phyloP scores from a whole-genome alignment of 306 rosid species.

The Quercus variabilis region DNA sequence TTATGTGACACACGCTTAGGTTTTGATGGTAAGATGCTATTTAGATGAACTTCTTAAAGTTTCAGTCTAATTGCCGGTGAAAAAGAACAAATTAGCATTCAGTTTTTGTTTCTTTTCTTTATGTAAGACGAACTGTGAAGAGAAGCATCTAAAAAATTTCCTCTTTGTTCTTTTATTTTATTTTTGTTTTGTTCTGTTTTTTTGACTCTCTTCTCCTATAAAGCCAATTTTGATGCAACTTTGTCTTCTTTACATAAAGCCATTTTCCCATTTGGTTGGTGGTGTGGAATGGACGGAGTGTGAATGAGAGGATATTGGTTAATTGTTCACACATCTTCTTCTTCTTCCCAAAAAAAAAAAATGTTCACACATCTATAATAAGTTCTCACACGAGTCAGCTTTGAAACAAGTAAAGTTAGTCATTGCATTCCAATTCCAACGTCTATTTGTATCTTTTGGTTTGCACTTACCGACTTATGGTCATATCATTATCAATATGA shows the following conservation, averaged over 20 bases:
- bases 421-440: too few relatives aligned
- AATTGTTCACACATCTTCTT: neutral
- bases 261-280: conserved; percentile 28
- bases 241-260: conserved; percentile 36
- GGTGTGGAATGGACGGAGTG: neutral
- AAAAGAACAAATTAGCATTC: neutral
- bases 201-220: conserved; percentile 25
- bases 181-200: neutral
- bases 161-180: neutral
- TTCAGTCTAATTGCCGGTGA: conserved; percentile 24
- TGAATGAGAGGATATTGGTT: conserved; percentile 7
- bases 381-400: too few relatives aligned
- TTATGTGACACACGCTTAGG: conserved; percentile 30
- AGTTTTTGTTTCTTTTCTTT: conserved; percentile 8
- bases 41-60: conserved; percentile 36
- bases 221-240: conserved; percentile 30
- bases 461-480: too few relatives aligned
- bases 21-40: conserved; percentile 27
- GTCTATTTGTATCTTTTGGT: too few relatives aligned
- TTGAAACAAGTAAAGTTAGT: too few relatives aligned
- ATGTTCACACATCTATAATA: neutral
- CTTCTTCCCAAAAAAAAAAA: too few relatives aligned
- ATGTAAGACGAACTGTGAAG: conserved; percentile 6
- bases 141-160: neutral
- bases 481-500: too few relatives aligned